phyloP scores from a whole-genome alignment of 2,329 filamentous ascomycete genomes.

The Ophiostoma himal-ulmi region DNA sequence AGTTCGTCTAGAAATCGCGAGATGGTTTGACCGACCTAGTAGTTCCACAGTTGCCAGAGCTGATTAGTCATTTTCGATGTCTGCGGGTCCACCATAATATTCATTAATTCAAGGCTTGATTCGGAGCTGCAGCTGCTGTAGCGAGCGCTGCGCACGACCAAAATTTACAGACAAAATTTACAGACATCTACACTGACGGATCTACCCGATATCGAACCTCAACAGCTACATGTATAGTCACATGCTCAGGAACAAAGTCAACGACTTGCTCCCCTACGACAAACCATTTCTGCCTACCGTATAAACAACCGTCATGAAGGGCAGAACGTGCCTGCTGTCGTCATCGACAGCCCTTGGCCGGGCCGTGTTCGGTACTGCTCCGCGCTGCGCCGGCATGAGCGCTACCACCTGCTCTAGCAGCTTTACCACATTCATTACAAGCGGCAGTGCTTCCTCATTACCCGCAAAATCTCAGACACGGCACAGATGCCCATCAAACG shows the following conservation, averaged over 20 bases:
- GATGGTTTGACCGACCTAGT: background rate
- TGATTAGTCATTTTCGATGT: constrained; percentile 13
- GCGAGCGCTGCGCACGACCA: background rate
- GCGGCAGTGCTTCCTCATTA: background rate
- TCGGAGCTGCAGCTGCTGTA: background rate
- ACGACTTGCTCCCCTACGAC: background rate
- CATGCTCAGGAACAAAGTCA: background rate
- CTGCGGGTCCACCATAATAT: background rate
- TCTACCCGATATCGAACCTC: background rate
- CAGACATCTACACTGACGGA: background rate
- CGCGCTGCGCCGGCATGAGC: background rate
- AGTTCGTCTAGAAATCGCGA: background rate
- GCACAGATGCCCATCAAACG: background rate
- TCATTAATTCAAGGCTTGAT: background rate
- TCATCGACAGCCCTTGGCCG: constrained; percentile 43
- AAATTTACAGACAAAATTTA: background rate
- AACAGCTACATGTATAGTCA: background rate
- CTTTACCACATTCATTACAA: background rate
- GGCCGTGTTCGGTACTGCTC: constrained; percentile 35
- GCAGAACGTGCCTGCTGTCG: constrained; percentile 38
- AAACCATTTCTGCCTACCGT: background rate
- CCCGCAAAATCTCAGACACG: background rate
- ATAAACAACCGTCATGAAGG: constrained; percentile 33
- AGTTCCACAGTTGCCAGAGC: background rate
- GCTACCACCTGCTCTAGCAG: background rate